Percentiles rank a stretch among this genome's conserved stretches.
Conservation (phyloP, 1,284 basidiomycete genomes). For the Takashimella tepidaria region DNA sequence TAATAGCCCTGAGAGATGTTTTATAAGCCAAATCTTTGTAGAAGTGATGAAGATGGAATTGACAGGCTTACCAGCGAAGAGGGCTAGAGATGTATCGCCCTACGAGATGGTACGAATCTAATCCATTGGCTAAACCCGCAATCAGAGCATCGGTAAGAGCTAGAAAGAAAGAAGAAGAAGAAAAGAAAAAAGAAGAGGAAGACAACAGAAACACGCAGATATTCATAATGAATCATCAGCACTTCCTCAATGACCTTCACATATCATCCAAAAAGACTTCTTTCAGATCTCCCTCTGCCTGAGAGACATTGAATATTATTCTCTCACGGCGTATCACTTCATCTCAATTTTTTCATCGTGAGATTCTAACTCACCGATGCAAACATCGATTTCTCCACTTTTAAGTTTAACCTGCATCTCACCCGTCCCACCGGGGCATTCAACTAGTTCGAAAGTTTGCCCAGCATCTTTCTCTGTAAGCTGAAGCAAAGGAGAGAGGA, state of each 20-base stretch:
- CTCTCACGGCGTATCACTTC: no score
- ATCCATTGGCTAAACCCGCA: conserved; percentile 85
- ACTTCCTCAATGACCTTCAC: no score
- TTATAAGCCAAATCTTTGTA: no score
- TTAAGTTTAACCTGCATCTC: conserved; percentile 78
- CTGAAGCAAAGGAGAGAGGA: conserved; percentile 78
- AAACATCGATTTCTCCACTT: conserved; percentile 81
- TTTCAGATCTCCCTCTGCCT: no score
- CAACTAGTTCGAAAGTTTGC: conserved; percentile 72
- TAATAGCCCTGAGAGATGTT: conserved; percentile 88
- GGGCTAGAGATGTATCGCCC: conserved; percentile 88
- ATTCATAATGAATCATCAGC: no score
- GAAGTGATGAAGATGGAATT: no score
- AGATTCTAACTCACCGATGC: conserved; percentile 63
- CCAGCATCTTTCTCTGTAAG: conserved; percentile 56
- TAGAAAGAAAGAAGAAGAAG: conserved; percentile 7
- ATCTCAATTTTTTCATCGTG: no score
- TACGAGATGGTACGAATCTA: conserved; percentile 79
- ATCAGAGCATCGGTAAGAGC: conserved; percentile 92
- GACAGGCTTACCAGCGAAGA: conserved; percentile 64
- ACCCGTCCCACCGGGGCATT: conserved; percentile 89
- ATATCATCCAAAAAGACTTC: no score
- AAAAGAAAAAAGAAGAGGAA: background rate
- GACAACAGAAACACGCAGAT: background rate
- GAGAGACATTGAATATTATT: no score